Conservation (phyloP, 192 early-diverging fungal genomes). For the Linnemannia elongata region DNA sequence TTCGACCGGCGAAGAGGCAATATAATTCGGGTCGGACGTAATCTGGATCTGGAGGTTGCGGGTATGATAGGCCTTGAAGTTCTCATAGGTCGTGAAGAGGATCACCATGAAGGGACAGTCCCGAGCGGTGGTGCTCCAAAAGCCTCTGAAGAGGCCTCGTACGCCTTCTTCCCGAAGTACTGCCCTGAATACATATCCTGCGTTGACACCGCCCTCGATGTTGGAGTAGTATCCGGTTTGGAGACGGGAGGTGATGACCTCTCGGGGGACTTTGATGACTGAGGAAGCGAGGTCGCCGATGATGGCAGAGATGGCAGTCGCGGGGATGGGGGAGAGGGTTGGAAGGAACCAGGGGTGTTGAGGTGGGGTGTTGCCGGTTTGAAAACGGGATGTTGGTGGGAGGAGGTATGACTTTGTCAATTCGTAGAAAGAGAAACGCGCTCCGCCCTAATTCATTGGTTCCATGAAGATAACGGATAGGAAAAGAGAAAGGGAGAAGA, state of each 20-base stretch:
- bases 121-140: constrained; percentile 76
- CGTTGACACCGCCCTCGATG: constrained; percentile 48
- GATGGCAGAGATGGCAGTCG: constrained; percentile 79
- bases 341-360: constrained; percentile 57
- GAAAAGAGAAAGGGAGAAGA: not conserved
- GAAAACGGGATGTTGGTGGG: constrained; percentile 55
- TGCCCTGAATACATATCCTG: constrained; percentile 63
- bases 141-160: constrained; percentile 76
- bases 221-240: constrained; percentile 72
- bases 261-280: constrained; percentile 83
- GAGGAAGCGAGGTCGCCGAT: constrained; percentile 79
- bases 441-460: constrained; percentile 64
- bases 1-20: constrained; percentile 64
- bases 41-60: constrained; percentile 57
- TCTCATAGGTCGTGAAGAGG: constrained; percentile 80
- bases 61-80: constrained; percentile 78
- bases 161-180: constrained; percentile 72
- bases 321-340: constrained; percentile 63
- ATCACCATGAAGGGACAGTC: constrained; percentile 88
- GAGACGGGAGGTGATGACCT: constrained; percentile 79
- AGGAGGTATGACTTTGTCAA: constrained; percentile 70
- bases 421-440: constrained; percentile 79
- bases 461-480: not conserved
- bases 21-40: constrained; percentile 53
- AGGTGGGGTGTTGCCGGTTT: constrained; percentile 43